These are phyloP conservation scores for Schwanniomyces sp. DNA, from an alignment of 805 yeast species.

Conservation along the genomic window DNA sequence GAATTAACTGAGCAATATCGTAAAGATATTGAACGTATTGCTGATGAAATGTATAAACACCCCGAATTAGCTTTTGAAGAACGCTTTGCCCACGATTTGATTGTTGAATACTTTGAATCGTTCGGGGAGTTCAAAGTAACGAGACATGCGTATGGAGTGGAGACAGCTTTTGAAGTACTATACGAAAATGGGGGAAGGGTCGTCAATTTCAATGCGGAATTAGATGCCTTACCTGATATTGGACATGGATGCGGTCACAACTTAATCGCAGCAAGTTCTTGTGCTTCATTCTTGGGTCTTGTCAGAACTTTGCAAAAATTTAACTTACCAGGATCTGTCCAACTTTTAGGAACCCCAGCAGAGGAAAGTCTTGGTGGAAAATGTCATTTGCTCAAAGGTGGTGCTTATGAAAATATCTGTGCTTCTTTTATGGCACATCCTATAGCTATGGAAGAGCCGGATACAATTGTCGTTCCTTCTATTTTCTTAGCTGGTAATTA, in stretches of 20 bases:
- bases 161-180: conserved; percentile 18
- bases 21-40: neutral
- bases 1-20: neutral
- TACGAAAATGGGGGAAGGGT: conserved; percentile 2
- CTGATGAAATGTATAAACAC: neutral
- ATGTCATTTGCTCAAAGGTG: conserved; percentile 17
- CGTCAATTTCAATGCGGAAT: conserved; percentile 22
- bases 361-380: conserved; percentile 28
- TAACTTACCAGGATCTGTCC: conserved; percentile 21
- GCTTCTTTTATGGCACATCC: conserved; percentile 26
- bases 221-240: conserved; percentile 24
- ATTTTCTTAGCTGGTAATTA: conserved; percentile 13
- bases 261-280: conserved; percentile 20
- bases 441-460: conserved; percentile 3
- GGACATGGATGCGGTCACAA: conserved; percentile 31
- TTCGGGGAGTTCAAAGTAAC: conserved; percentile 21
- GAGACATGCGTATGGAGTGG: conserved; percentile 19
- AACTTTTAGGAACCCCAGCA: conserved; percentile 26
- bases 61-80: conserved; percentile 11
- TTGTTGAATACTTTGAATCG: conserved; percentile 15
- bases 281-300: conserved; percentile 14
- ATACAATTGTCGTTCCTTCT: conserved; percentile 7
- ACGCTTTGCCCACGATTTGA: conserved; percentile 17
- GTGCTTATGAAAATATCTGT: conserved; percentile 20
- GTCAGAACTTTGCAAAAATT: conserved; percentile 17